Evolutionary conservation across 768 basidiomycete genomes (phyloP).

Genomic region (Leccinum aurantiacum): DNA sequence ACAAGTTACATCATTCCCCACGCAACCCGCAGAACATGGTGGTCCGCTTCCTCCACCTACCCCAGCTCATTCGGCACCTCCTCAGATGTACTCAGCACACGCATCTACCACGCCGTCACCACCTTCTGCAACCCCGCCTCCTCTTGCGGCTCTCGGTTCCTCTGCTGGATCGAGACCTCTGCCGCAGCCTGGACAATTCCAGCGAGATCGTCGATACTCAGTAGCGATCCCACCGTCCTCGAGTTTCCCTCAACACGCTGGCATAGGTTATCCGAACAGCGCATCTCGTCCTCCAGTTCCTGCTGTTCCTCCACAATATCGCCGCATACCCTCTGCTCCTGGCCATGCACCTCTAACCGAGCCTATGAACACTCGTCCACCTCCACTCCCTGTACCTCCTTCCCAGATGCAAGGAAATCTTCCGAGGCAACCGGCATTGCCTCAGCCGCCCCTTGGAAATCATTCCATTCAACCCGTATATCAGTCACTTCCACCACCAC

Average conservation of each 20-base stretch:
- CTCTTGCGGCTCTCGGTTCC: constrained; percentile 2
- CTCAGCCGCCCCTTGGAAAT: constrained; percentile 47
- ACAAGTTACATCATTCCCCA: constrained; percentile 25
- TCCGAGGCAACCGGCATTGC: constrained; percentile 50
- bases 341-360: constrained; percentile 28
- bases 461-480: constrained; percentile 42
- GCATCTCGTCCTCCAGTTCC: constrained; percentile 19
- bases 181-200: constrained; percentile 33
- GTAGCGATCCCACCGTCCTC: constrained; percentile 30
- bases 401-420: constrained; percentile 25
- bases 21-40: constrained; percentile 26
- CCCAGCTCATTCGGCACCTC: constrained; percentile 23
- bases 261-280: constrained; percentile 15
- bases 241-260: constrained; percentile 31
- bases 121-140: constrained; percentile 19
- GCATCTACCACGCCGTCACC: constrained; percentile 26
- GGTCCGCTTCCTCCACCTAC: constrained; percentile 22
- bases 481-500: constrained; percentile 31
- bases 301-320: constrained; percentile 36
- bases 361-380: constrained; percentile 12
- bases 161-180: constrained; percentile 30
- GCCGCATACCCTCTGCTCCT: constrained; percentile 27
- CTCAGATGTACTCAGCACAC: constrained; percentile 25
- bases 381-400: constrained; percentile 31
- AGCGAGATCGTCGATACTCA: constrained; percentile 32